These are phyloP conservation scores for Pseudozyma thailandica DNA, from an alignment of 1,284 basidiomycete genomes.

Conservation along the genomic window DNA sequence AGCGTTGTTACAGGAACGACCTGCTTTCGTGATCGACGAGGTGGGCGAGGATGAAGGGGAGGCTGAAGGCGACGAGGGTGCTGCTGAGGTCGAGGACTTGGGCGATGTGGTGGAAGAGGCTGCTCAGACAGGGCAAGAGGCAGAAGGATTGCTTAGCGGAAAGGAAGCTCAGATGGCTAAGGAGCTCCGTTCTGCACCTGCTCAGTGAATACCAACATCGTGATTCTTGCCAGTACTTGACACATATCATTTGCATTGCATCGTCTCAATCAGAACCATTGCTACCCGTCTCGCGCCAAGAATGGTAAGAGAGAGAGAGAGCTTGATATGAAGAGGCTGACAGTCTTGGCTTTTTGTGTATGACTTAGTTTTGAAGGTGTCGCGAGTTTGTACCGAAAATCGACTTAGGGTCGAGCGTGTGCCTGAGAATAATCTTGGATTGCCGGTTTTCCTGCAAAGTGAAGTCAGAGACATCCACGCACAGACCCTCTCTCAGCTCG, in stretches of 20 bases:
- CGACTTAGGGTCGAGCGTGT: not conserved
- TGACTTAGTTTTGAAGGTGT: too few species aligned
- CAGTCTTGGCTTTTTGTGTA: too few species aligned
- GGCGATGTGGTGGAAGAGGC: slow-evolving; percentile 36
- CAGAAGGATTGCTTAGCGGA: slow-evolving; percentile 41
- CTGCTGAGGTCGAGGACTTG: slow-evolving; percentile 38
- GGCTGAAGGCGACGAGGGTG: slow-evolving; percentile 33
- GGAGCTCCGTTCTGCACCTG: slow-evolving; percentile 39
- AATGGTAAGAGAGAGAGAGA: not conserved
- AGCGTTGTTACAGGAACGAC: slow-evolving; percentile 53
- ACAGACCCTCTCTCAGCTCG: slow-evolving; percentile 10
- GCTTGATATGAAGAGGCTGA: slow-evolving; percentile 1
- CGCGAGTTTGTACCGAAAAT: too few species aligned
- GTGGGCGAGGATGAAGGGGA: slow-evolving; percentile 50
- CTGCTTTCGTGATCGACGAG: slow-evolving; percentile 62
- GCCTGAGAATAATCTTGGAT: slow-evolving; percentile 1
- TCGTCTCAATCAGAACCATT: too few species aligned
- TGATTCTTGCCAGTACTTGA: not conserved
- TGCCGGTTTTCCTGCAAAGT: slow-evolving; percentile 8
- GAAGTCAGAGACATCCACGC: slow-evolving; percentile 15
- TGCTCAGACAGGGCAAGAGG: slow-evolving; percentile 16
- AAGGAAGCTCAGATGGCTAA: slow-evolving; percentile 46
- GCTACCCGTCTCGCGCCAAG: too few species aligned
- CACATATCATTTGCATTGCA: slow-evolving; percentile 2
- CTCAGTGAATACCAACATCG: slow-evolving; percentile 18